Evolutionary conservation across 164 flowering plant species (phyloP).

Genomic region (Tetrastigma voinierianum): DNA sequence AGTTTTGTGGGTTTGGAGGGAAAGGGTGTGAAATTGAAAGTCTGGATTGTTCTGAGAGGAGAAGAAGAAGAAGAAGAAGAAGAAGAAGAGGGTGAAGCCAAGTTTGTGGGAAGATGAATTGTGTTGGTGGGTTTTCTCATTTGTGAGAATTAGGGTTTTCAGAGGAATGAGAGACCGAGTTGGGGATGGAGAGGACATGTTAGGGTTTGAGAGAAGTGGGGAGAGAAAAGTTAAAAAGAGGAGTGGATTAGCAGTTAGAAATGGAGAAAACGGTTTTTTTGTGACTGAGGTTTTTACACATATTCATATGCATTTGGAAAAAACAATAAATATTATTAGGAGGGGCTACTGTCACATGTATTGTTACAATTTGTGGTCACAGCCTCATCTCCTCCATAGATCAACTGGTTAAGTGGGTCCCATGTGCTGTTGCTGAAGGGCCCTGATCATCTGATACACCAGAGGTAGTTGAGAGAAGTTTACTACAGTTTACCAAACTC

Average conservation of each 20-base stretch:
- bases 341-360: neutral
- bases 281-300: conserved; percentile 44
- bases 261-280: conserved; percentile 39
- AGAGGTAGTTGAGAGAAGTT: no score
- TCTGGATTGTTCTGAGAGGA: conserved; percentile 26
- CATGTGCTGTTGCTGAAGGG: neutral
- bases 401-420: neutral
- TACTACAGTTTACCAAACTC: no score
- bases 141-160: conserved; percentile 21
- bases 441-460: neutral
- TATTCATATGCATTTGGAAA: conserved; percentile 10
- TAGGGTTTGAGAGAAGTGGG: conserved; percentile 1
- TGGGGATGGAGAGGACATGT: conserved; percentile 22
- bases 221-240: neutral
- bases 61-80: no score
- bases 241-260: conserved; percentile 18
- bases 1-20: conserved; percentile 22
- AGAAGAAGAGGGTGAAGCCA: conserved; percentile 27
- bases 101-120: conserved; percentile 16
- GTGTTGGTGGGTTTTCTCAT: conserved; percentile 32
- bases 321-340: neutral
- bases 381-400: neutral
- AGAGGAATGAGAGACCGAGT: conserved; percentile 14
- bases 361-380: neutral
- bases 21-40: conserved; percentile 8